phyloP scores from a whole-genome alignment of 139 green algal species.

The Chlorella sorokiniana region DNA sequence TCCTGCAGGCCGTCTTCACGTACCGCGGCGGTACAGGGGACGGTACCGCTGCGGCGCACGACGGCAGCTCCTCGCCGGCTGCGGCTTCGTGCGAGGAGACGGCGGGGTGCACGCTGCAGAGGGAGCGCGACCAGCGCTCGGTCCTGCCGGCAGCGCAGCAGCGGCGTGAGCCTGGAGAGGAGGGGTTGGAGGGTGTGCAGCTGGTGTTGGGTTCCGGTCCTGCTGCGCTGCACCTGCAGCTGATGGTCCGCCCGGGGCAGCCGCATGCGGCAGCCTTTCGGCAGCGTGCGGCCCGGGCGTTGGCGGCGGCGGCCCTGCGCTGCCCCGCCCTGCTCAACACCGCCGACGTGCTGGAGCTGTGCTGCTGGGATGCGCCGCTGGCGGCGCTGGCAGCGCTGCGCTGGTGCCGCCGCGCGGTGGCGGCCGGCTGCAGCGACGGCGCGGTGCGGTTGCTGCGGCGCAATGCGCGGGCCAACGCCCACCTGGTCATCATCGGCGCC shows the following conservation, averaged over 20 bases:
- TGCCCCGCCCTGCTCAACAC: background rate
- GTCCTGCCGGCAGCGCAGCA: background rate
- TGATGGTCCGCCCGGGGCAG: background rate
- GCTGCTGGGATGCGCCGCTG: conserved; percentile 35
- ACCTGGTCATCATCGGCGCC: conserved; percentile 5
- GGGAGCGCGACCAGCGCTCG: too few species aligned
- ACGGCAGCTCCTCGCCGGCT: too few species aligned
- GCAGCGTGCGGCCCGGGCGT: background rate
- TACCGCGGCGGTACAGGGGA: background rate
- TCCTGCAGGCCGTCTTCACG: conserved; percentile 79
- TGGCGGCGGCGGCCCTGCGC: background rate
- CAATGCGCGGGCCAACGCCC: conserved; percentile 46
- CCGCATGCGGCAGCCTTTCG: background rate
- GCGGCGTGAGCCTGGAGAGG: background rate
- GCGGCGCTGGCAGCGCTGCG: conserved; percentile 39
- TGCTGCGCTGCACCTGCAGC: background rate
- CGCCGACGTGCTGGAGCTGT: conserved; percentile 42
- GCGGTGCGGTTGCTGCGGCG: conserved; percentile 23
- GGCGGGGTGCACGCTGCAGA: too few species aligned
- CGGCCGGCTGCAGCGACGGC: conserved; percentile 29
- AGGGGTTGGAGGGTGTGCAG: too few species aligned
- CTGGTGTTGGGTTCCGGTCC: too few species aligned
- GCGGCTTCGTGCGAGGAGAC: conserved; percentile 6
- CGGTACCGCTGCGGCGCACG: conserved; percentile 26
- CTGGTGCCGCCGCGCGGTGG: conserved; percentile 34